Evolutionary conservation across 2,329 filamentous ascomycete genomes (phyloP).

Genomic region (Ceratocystis lukuohia): DNA sequence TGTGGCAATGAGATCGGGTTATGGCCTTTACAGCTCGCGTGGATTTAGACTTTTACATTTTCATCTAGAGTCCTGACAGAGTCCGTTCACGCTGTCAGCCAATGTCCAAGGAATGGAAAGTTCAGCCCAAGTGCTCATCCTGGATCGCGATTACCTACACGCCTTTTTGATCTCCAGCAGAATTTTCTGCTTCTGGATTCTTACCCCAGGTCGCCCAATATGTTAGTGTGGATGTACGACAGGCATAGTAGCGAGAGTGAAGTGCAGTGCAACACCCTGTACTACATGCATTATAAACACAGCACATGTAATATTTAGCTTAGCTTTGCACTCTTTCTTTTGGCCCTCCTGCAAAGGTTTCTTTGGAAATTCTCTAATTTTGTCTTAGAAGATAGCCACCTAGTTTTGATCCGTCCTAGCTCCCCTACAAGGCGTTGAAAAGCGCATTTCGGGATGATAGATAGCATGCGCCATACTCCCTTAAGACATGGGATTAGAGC

Average conservation of each 20-base stretch:
- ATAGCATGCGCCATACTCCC: not conserved
- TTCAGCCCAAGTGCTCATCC: not conserved
- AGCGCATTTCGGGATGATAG: not conserved
- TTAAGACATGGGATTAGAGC: not conserved
- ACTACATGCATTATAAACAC: not conserved
- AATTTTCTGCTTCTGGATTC: not conserved
- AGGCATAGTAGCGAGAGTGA: conserved; percentile 8
- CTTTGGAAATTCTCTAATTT: not conserved
- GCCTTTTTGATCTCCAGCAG: not conserved
- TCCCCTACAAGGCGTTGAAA: not conserved
- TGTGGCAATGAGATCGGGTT: not conserved
- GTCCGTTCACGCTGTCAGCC: not conserved
- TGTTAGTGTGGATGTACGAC: conserved; percentile 5
- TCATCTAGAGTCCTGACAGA: not conserved
- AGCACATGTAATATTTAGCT: not conserved
- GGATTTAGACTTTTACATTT: not conserved
- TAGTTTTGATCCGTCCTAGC: not conserved
- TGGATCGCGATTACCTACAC: not conserved
- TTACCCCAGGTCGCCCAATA: not conserved
- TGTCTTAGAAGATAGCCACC: not conserved
- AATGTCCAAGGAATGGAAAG: not conserved
- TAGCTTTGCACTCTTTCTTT: not conserved
- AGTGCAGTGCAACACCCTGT: conserved; percentile 2
- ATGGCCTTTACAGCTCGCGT: not conserved
- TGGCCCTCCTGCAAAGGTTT: not conserved